Evolutionary conservation across 805 yeast species (phyloP), one percentile per base, ranked within the genome.

Genomic region (Starmerella cellae): DNA sequence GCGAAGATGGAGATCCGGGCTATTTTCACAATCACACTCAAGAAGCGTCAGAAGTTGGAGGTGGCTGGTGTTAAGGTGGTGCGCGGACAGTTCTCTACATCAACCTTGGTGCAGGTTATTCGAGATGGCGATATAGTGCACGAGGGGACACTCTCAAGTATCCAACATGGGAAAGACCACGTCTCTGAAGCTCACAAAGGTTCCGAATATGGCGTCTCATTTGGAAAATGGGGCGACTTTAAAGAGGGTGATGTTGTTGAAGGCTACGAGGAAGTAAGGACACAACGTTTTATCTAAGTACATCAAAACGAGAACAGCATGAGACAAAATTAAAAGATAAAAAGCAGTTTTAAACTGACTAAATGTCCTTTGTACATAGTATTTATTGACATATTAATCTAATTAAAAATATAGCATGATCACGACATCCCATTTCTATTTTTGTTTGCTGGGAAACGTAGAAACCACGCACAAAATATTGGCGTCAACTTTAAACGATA

Each of bases 21-120:
- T 42, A 67, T 82, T 2, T 87, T 91, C 60, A 70, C 70, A 22
- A 79, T 87, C 48, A 70, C 79, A 2, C 65, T 70, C 2, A 74
- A 77, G 52, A 65, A 65, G 39, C 38, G 44, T 33, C 31, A 24
- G 5, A 68, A 66, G 20, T 60, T 73, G 43, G 71, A 69, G 49
- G 73, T 91, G 55, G 98, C 97, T 1, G 98, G 98, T 6, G 82
- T 93, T 55, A 77, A 79, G 58, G 84, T 91, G 11, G 55, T 62
- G 14, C 72, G 70, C 38, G 98, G 98, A 19, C 59, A 63, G 3
- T 61, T 88, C 36, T 72, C 73, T 50, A 69, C 81, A 51, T 66
- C 73, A n/a, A 63, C 78, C 1, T 63, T 62, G 29, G 70, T 80
- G 16, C 71, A 73, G 51, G 78, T 83, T 2, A 46, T 70, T 37